Evolutionary conservation across 1,284 basidiomycete genomes (phyloP).

Genomic region (Mycosarcoma mackinlayi): DNA sequence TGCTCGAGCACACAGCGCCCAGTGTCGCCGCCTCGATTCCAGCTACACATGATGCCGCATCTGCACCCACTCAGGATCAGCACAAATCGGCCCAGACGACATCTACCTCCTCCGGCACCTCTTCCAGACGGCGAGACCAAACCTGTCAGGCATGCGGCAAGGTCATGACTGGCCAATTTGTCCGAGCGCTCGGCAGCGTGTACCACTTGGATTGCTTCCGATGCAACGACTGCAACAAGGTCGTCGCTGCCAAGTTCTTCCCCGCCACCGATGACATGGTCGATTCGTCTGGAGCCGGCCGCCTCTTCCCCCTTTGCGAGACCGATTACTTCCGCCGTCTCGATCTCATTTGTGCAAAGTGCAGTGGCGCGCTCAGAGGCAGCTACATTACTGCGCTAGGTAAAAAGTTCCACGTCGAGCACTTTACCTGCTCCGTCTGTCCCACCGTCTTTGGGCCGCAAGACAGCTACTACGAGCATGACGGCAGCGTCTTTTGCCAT

Average conservation of each 20-base stretch:
- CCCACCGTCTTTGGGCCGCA: slow-evolving; percentile 95
- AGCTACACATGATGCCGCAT: neutral
- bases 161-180: slow-evolving; percentile 88
- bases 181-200: slow-evolving; percentile 91
- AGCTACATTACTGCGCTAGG: slow-evolving; percentile 99
- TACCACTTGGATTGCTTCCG: slow-evolving; percentile 97
- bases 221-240: slow-evolving; percentile 89
- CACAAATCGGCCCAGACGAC: slow-evolving; percentile 16
- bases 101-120: slow-evolving; percentile 7
- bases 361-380: slow-evolving; percentile 89
- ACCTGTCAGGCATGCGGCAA: slow-evolving; percentile 59
- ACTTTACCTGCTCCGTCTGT: slow-evolving; percentile 98
- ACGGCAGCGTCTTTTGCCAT: slow-evolving; percentile 80
- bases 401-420: slow-evolving; percentile 99
- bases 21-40: neutral
- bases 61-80: slow-evolving; percentile 6
- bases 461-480: slow-evolving; percentile 99
- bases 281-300: slow-evolving; percentile 73
- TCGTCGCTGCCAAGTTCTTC: slow-evolving; percentile 98
- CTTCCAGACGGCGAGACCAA: slow-evolving; percentile 51
- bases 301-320: slow-evolving; percentile 76
- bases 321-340: slow-evolving; percentile 96
- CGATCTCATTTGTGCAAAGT: slow-evolving; percentile 96
- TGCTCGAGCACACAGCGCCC: slow-evolving; percentile 9
- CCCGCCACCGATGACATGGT: slow-evolving; percentile 75